phyloP scores from a whole-genome alignment of 1,284 basidiomycete species.

The Chondrostereum purpureum region DNA sequence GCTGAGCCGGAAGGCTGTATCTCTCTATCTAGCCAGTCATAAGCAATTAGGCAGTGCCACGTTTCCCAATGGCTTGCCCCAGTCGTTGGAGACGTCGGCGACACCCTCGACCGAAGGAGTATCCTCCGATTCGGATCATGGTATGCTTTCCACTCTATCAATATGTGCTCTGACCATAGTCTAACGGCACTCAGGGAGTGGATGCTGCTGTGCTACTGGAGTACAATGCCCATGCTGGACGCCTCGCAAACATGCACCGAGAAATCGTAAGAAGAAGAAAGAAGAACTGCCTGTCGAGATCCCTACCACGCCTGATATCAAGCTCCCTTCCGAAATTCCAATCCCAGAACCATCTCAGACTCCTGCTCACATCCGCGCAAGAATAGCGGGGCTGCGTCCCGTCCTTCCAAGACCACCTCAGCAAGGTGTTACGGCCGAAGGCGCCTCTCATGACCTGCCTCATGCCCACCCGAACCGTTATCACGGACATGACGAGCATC shows the following conservation, averaged over 20 bases:
- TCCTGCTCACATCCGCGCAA: constrained; percentile 40
- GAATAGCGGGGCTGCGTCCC: constrained; percentile 49
- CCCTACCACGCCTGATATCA: constrained; percentile 10
- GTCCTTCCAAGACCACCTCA: constrained; percentile 41
- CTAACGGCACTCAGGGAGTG: constrained; percentile 34
- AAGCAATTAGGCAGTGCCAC: constrained; percentile 60
- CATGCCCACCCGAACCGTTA: constrained; percentile 31
- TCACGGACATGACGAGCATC: constrained; percentile 35
- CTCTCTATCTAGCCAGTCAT: constrained; percentile 31
- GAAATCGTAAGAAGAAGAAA: constrained; percentile 21
- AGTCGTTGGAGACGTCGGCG: constrained; percentile 57
- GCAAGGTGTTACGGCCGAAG: constrained; percentile 21
- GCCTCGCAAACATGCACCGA: constrained; percentile 25
- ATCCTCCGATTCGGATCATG: constrained; percentile 44
- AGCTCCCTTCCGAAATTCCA: constrained; percentile 11
- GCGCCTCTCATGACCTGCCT: constrained; percentile 22
- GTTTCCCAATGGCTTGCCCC: constrained; percentile 65
- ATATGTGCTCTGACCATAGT: too few relatives aligned
- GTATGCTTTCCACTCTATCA: constrained; percentile 33
- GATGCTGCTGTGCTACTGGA: constrained; percentile 39
- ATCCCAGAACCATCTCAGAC: constrained; percentile 17
- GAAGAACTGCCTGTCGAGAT: constrained; percentile 2
- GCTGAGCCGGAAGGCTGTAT: too few relatives aligned
- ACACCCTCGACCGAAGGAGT: constrained; percentile 34
- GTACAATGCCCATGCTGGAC: constrained; percentile 54